Conservation (phyloP, 768 basidiomycete species). For the Mrakia hoshinonis region DNA sequence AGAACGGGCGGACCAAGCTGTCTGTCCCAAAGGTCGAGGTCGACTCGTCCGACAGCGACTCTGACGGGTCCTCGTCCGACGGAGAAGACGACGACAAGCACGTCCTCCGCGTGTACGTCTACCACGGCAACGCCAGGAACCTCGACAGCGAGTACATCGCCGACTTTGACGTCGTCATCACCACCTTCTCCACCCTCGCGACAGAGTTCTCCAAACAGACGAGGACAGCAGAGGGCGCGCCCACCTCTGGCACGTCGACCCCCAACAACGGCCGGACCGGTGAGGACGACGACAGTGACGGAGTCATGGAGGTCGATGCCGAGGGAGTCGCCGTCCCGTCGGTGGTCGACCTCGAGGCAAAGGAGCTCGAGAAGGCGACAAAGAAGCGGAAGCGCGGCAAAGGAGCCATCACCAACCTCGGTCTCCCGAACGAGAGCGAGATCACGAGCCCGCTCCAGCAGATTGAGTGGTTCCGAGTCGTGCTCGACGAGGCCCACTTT, state of each 20-base stretch:
- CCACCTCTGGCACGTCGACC: slow-evolving; percentile 39
- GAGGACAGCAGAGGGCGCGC: slow-evolving; percentile 53
- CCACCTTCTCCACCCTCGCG: slow-evolving; percentile 90
- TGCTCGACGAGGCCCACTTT: slow-evolving; percentile 88
- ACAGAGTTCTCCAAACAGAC: slow-evolving; percentile 88
- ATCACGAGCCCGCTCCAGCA: slow-evolving; percentile 76
- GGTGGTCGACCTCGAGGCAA: slow-evolving; percentile 40
- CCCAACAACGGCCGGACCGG: slow-evolving; percentile 33
- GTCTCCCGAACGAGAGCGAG: slow-evolving; percentile 47
- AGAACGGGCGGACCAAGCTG: neutral
- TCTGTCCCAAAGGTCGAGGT: neutral
- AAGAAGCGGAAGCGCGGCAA: slow-evolving; percentile 56
- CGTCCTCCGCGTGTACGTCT: slow-evolving; percentile 62
- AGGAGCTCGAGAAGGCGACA: slow-evolving; percentile 46
- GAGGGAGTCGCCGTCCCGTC: slow-evolving; percentile 52
- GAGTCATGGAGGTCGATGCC: slow-evolving; percentile 58
- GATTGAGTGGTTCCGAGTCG: slow-evolving; percentile 91
- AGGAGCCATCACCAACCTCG: slow-evolving; percentile 55
- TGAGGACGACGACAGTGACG: slow-evolving; percentile 54
- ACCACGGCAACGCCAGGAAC: slow-evolving; percentile 82
- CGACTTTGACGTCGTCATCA: slow-evolving; percentile 94
- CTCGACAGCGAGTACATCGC: slow-evolving; percentile 79
- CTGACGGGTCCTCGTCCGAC: neutral
- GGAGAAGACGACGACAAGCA: slow-evolving; percentile 21
- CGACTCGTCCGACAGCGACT: neutral